Conservation (phyloP, 129 eudicot species). For the Lactuca saligna region DNA sequence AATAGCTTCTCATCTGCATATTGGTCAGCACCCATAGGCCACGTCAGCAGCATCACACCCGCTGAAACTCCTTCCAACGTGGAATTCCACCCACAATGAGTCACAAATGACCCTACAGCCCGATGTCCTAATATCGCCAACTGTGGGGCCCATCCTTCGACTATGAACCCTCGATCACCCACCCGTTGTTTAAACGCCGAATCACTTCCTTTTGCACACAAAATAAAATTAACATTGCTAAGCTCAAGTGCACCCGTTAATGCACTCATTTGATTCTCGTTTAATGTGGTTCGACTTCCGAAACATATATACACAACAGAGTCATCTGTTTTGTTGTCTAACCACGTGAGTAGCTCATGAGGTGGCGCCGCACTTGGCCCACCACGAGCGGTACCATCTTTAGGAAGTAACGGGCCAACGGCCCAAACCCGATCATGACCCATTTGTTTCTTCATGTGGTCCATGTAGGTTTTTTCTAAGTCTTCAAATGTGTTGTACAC, state of each 20-base stretch:
- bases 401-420: conserved; percentile 41
- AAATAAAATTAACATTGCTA: neutral
- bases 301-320: conserved; percentile 40
- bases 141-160: conserved; percentile 69
- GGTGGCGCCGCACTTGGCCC: conserved; percentile 25
- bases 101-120: conserved; percentile 54
- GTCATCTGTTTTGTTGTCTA: conserved; percentile 9
- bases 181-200: conserved; percentile 45
- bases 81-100: conserved; percentile 79
- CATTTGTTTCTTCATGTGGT: conserved; percentile 4
- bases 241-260: conserved; percentile 17
- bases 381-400: conserved; percentile 16
- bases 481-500: conserved; percentile 38
- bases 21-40: conserved; percentile 76
- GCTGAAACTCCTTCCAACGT: conserved; percentile 47
- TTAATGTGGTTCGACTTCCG: conserved; percentile 23
- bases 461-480: conserved; percentile 33
- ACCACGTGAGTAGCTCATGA: conserved; percentile 33
- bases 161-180: conserved; percentile 35
- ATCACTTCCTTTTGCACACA: conserved; percentile 6
- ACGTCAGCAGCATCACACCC: conserved; percentile 59
- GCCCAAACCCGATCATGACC: conserved; percentile 36
- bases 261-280: conserved; percentile 5
- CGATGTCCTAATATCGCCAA: conserved; percentile 40
- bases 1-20: conserved; percentile 44